Base-by-base conservation (phyloP, 1,284 basidiomycete species). In the Neonothopanus nambi region DNA sequence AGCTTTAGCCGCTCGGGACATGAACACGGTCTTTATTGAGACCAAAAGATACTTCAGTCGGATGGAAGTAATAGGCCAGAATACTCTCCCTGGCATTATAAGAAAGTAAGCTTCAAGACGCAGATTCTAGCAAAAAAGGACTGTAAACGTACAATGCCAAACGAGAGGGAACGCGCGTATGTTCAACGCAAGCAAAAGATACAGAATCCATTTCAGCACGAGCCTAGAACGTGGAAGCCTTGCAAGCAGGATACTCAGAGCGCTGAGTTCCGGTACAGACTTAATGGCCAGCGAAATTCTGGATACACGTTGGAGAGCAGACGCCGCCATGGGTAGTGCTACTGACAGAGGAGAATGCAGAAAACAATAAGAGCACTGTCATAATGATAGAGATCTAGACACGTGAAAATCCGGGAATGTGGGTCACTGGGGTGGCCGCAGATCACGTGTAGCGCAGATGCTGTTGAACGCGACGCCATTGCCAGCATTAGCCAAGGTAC, bases 111-210 rank as follows among this genome's bases (percentile, higher is more conserved):
- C 9, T 24, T 38, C 26, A 42, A 18, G 11, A 30, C 18, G 33
- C n/a, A 9, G 43, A 39, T n/a, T 26, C n/a, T n/a, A n/a, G n/a
- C n/a, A 63, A 8, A 20, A 20, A 26, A 21, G 41, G 5, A 26
- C 3, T 6, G 42, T 6, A 28, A 15, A 23, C 43, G 21, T 63
- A 88, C 86, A 59, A 60, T 89, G 87, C 87, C 87, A 89, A 26
- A 69, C 70, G 26, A 85, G 66, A 0, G 86, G 86, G 61, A 80
- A 75, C 4, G 82, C 84, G 9, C 80, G 76, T 20, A 70, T 56
- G 52, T 88, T 88, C 26, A 82, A 41, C n/a, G 85, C 58, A 24
- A 82, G 60, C 1, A 79, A 50, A 18, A 55, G 28, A 6, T 42
- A 48, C 33, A 57, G 28, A n/a, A 52, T 2, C 41, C 40, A 44